A percentile compares a stretch with the other conserved stretches of the same genome.
Conservation (phyloP, 257 asterid species). For the Solanum infundibuliforme region DNA sequence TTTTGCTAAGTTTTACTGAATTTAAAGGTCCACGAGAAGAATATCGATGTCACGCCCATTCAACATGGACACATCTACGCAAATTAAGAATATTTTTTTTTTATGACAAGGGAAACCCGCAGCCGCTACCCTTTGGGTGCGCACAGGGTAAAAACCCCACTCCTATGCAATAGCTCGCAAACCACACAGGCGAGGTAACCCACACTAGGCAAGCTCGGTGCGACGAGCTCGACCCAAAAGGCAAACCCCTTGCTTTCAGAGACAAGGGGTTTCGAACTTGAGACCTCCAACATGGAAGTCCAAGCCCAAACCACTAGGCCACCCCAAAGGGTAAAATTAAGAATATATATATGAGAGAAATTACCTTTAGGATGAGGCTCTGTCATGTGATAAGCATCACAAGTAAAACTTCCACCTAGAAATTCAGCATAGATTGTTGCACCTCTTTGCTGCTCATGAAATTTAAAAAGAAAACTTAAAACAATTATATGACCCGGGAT, state of each 20-base stretch:
- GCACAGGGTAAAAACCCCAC: not conserved
- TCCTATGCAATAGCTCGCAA: not conserved
- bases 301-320: not conserved
- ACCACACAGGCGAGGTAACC: not conserved
- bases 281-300: not conserved
- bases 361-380: slow-evolving; percentile 98
- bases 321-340: not conserved
- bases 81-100: not conserved
- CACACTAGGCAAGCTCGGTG: not conserved
- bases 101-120: not conserved
- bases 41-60: not conserved
- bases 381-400: slow-evolving; percentile 97
- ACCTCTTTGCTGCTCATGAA: slow-evolving; percentile 62
- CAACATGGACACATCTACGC: not conserved
- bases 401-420: slow-evolving; percentile 96
- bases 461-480: slow-evolving; percentile 1
- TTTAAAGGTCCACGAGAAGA: not conserved
- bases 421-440: slow-evolving; percentile 93
- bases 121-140: not conserved
- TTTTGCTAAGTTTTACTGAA: not conserved
- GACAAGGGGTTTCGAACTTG: not conserved
- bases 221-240: not conserved
- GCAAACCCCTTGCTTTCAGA: not conserved
- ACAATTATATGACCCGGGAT: not conserved
- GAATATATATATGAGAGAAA: not conserved